Conservation (phyloP, 108 stramenopile genomes). For the Pseudonitzschia delicatissima region DNA sequence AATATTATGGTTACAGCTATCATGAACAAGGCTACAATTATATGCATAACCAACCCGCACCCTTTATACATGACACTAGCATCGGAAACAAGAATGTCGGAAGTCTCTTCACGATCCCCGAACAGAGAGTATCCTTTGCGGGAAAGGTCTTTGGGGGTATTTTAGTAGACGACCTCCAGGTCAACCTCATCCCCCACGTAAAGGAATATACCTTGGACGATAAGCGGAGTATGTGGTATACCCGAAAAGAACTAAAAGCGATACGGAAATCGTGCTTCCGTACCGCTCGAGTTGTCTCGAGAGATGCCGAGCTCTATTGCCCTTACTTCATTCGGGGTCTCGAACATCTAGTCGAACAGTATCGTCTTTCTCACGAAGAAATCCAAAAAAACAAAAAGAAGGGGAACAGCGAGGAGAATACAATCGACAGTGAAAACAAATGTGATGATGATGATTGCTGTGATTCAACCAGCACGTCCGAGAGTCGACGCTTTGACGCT, state of each 20-base stretch:
- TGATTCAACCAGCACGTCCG: too few species aligned
- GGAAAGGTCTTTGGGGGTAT: not conserved
- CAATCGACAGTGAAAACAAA: too few species aligned
- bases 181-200: not conserved
- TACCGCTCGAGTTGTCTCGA: too few species aligned
- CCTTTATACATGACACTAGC: too few species aligned
- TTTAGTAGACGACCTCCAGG: not conserved
- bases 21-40: too few species aligned
- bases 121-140: constrained; percentile 1
- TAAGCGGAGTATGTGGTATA: not conserved
- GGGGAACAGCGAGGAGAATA: too few species aligned
- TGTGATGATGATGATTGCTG: too few species aligned
- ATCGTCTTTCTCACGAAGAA: too few species aligned
- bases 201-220: not conserved
- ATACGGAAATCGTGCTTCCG: not conserved
- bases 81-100: too few species aligned
- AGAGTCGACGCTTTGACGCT: not conserved
- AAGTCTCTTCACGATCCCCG: not conserved
- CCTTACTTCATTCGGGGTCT: not conserved
- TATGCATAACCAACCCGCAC: too few species aligned
- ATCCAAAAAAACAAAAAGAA: too few species aligned
- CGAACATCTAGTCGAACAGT: not conserved
- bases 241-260: not conserved
- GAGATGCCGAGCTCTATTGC: not conserved
- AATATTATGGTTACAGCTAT: too few species aligned